Conservation (phyloP, 768 basidiomycete species). For the Punctularia strigosozonata region DNA sequence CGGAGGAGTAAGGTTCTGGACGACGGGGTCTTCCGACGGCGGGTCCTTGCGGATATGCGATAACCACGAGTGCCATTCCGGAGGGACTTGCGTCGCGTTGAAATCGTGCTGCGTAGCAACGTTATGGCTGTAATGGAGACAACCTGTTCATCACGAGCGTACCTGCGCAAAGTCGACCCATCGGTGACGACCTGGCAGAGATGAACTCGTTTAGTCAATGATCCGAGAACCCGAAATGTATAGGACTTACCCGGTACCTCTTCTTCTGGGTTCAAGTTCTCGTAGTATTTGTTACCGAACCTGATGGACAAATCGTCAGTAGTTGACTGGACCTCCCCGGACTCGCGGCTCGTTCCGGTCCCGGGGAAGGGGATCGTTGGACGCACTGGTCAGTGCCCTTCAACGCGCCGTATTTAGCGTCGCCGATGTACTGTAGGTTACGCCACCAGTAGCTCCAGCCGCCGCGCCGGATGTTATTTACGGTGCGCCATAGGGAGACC, state of each 20-base stretch:
- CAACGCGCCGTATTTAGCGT: conserved; percentile 76
- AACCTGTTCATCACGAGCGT: conserved; percentile 7
- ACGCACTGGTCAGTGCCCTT: conserved; percentile 80
- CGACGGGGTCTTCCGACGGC: conserved; percentile 61
- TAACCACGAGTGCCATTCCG: conserved; percentile 97
- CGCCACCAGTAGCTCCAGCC: conserved; percentile 85
- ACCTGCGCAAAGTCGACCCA: conserved; percentile 95
- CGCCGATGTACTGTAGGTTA: conserved; percentile 87
- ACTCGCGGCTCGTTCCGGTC: conserved; percentile 5
- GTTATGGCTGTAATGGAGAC: background rate
- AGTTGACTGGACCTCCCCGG: too few relatives aligned
- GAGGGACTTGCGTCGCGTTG: conserved; percentile 88
- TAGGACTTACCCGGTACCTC: conserved; percentile 67
- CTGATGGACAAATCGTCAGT: conserved; percentile 25
- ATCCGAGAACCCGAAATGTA: background rate
- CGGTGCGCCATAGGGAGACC: conserved; percentile 65
- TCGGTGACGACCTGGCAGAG: conserved; percentile 69
- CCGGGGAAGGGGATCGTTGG: background rate
- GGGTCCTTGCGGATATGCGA: conserved; percentile 79
- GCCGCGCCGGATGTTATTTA: conserved; percentile 64
- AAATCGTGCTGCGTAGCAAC: conserved; percentile 48
- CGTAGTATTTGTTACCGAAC: conserved; percentile 91
- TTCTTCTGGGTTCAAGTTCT: conserved; percentile 80
- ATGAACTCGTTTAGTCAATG: background rate
- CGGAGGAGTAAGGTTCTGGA: conserved; percentile 56